Percentiles rank a stretch among this genome's conserved stretches.
These are phyloP conservation scores for Epicoccum nigrum DNA, from an alignment of 2,329 filamentous ascomycete genomes.

Conservation along the genomic window DNA sequence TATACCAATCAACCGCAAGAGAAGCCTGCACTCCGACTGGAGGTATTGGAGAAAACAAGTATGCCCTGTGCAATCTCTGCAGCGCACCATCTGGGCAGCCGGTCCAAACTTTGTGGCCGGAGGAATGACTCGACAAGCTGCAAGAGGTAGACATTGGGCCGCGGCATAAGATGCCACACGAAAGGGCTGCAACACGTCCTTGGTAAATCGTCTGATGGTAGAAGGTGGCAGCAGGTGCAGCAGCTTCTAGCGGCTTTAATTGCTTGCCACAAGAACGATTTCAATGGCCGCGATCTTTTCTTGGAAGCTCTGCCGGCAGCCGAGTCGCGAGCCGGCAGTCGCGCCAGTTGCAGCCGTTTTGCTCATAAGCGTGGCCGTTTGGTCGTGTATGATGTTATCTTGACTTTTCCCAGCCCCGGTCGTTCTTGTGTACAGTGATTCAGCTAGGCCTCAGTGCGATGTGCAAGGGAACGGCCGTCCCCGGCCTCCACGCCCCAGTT, in stretches of 20 bases:
- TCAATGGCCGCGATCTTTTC: slow-evolving; percentile 5
- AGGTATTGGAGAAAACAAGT: not conserved
- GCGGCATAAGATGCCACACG: slow-evolving; percentile 11
- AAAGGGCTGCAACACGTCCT: slow-evolving; percentile 14
- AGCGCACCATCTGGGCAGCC: slow-evolving; percentile 18
- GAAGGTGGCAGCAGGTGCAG: slow-evolving; percentile 16
- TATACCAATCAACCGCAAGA: not conserved
- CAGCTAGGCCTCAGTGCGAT: slow-evolving; percentile 19
- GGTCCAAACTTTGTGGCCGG: slow-evolving; percentile 20
- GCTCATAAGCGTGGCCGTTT: slow-evolving; percentile 2
- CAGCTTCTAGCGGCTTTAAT: slow-evolving; percentile 29
- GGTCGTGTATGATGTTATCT: slow-evolving; percentile 13
- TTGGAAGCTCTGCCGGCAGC: slow-evolving; percentile 13
- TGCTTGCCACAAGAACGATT: slow-evolving; percentile 14
- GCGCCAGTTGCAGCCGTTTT: not conserved
- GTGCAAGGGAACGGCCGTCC: slow-evolving; percentile 29
- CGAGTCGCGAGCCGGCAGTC: not conserved
- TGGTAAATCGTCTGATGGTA: slow-evolving; percentile 1
- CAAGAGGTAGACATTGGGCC: slow-evolving; percentile 15
- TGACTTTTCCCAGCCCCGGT: slow-evolving; percentile 12
- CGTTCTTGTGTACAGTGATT: slow-evolving; percentile 1
- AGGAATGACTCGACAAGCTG: slow-evolving; percentile 23
- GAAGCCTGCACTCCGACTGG: not conserved
- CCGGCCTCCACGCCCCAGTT: slow-evolving; percentile 18
- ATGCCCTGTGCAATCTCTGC: slow-evolving; percentile 7